Conservation (phyloP, 73 alveolate species). For the Uronychia setigera region DNA sequence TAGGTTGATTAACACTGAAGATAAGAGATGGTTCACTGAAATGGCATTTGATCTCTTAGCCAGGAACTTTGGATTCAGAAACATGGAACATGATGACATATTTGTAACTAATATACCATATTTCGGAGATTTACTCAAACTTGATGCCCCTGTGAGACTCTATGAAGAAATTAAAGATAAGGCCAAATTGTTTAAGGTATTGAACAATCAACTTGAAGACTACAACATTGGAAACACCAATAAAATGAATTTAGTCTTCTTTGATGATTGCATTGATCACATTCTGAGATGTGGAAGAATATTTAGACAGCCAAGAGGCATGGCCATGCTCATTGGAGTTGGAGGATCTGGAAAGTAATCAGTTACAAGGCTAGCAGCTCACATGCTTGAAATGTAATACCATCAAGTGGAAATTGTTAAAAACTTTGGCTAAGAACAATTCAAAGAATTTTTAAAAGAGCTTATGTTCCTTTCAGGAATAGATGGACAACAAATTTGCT, state of each 20-base stretch:
- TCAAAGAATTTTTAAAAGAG: conserved; percentile 81
- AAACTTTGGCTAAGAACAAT: conserved; percentile 78
- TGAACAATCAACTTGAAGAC: conserved; percentile 94
- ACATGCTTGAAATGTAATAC: conserved; percentile 71
- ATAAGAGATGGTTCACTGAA: conserved; percentile 92
- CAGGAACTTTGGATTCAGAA: conserved; percentile 85
- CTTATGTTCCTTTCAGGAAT: conserved; percentile 66
- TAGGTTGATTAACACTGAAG: conserved; percentile 92
- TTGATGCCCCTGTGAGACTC: conserved; percentile 88
- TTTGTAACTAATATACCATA: conserved; percentile 81
- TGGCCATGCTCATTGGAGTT: conserved; percentile 95
- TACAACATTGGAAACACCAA: conserved; percentile 94
- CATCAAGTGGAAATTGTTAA: conserved; percentile 79
- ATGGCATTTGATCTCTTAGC: conserved; percentile 75
- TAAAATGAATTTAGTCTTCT: conserved; percentile 98
- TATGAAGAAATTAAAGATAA: conserved; percentile 96
- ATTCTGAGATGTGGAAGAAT: conserved; percentile 94
- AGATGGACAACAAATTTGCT: conserved; percentile 62
- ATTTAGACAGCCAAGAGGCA: conserved; percentile 91
- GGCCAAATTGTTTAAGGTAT: conserved; percentile 78
- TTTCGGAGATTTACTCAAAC: conserved; percentile 97
- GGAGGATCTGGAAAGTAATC: conserved; percentile 98
- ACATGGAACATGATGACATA: conserved; percentile 90
- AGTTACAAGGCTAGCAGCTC: conserved; percentile 80
- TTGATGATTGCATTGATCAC: conserved; percentile 98